Evolutionary conservation across 768 basidiomycete species (phyloP).

Genomic region (Suillus plorans): DNA sequence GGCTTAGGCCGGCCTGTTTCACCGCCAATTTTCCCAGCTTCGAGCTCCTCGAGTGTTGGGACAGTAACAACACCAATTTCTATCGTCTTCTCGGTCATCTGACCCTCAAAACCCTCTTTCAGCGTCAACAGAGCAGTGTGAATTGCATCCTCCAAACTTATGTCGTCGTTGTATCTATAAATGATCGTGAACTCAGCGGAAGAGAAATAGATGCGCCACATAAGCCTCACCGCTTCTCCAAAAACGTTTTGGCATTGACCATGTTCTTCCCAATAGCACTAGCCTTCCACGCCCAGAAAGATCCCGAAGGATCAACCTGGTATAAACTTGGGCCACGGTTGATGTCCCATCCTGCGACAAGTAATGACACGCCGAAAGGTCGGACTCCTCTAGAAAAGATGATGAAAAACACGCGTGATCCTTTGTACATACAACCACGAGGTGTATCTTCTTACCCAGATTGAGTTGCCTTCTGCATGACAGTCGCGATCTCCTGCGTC

Average conservation of each 20-base stretch:
- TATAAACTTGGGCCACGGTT: slow-evolving; percentile 96
- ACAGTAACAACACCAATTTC: slow-evolving; percentile 97
- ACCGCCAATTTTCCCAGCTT: slow-evolving; percentile 66
- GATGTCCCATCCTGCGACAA: slow-evolving; percentile 96
- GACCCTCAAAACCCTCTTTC: slow-evolving; percentile 99
- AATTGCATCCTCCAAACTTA: slow-evolving; percentile 97
- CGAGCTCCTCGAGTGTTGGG: slow-evolving; percentile 60
- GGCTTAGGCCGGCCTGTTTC: slow-evolving; percentile 73
- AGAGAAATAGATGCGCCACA: slow-evolving; percentile 20
- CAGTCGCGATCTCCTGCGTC: slow-evolving; percentile 95
- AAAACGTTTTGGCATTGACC: slow-evolving; percentile 98
- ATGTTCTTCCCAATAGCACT: slow-evolving; percentile 99
- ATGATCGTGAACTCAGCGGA: slow-evolving; percentile 18
- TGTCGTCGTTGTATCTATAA: slow-evolving; percentile 95
- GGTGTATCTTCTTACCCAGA: slow-evolving; percentile 68
- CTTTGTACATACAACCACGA: slow-evolving; percentile 11
- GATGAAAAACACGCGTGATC: slow-evolving; percentile 34
- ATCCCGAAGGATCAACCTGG: slow-evolving; percentile 98
- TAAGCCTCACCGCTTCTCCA: slow-evolving; percentile 87
- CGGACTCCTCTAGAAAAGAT: slow-evolving; percentile 77
- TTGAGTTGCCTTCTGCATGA: slow-evolving; percentile 99
- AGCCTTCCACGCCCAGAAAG: slow-evolving; percentile 99
- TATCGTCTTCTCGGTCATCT: slow-evolving; percentile 99
- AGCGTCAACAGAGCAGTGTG: slow-evolving; percentile 97
- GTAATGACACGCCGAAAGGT: slow-evolving; percentile 96